These are phyloP conservation scores for Macadamia tetraphylla DNA, from an alignment of 164 flowering plant species.

Conservation along the genomic window DNA sequence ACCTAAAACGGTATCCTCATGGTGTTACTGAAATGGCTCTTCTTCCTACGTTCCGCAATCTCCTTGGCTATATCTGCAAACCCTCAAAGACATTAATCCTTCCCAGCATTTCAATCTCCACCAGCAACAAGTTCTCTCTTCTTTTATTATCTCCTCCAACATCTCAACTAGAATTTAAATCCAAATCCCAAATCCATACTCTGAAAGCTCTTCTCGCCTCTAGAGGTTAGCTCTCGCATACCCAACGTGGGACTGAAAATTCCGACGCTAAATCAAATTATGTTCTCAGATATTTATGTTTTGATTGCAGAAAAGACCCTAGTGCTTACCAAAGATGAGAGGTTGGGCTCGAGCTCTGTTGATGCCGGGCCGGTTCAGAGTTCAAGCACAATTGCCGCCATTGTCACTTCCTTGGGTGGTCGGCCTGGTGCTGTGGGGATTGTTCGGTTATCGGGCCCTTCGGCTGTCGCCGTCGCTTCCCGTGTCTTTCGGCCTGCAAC, in stretches of 20 bases:
- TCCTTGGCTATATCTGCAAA: constrained; percentile 11
- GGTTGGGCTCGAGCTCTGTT: constrained; percentile 16
- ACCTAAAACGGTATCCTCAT: too few relatives aligned
- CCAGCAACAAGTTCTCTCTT: constrained; percentile 3
- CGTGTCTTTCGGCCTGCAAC: constrained; percentile 50
- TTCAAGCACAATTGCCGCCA: constrained; percentile 77
- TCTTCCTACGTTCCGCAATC: constrained; percentile 20
- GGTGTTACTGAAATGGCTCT: constrained; percentile 9
- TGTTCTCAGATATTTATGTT: background rate
- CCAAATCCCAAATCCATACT: constrained; percentile 10
- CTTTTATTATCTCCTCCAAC: constrained; percentile 15
- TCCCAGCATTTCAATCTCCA: constrained; percentile 14
- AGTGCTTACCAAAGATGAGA: constrained; percentile 40
- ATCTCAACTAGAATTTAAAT: constrained; percentile 1
- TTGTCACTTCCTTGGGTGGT: constrained; percentile 85
- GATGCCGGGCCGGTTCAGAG: constrained; percentile 5
- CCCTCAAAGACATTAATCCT: constrained; percentile 2
- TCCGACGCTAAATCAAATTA: background rate
- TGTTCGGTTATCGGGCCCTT: constrained; percentile 77
- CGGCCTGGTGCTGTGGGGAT: constrained; percentile 88
- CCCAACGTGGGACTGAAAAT: constrained; percentile 1
- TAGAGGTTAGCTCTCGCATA: constrained; percentile 4
- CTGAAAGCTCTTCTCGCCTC: constrained; percentile 13
- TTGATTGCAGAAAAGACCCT: constrained; percentile 22
- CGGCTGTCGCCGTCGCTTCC: constrained; percentile 56